Evolutionary conservation across 2,329 filamentous ascomycete species (phyloP).

Genomic region (Penicillium sp.): DNA sequence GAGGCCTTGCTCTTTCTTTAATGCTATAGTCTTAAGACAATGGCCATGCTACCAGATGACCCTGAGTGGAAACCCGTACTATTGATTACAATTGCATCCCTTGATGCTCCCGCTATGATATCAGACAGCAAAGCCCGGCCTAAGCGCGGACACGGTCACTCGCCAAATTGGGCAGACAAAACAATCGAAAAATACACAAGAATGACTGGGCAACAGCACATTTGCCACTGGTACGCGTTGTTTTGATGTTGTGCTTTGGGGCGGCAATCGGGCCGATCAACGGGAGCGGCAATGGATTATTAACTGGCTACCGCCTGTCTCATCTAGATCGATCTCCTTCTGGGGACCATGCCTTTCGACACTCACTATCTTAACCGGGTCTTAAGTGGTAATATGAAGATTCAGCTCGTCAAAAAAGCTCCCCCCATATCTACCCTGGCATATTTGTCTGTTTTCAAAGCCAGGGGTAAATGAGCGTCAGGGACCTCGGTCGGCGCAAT

Average conservation of each 20-base stretch:
- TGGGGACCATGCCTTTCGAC: not conserved
- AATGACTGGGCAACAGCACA: not conserved
- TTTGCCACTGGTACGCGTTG: not conserved
- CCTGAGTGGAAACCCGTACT: not conserved
- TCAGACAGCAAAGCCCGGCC: conserved; percentile 2
- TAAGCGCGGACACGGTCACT: not conserved
- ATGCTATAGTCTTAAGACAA: not conserved
- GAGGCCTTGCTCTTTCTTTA: not conserved
- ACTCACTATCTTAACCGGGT: not conserved
- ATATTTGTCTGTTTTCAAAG: not conserved
- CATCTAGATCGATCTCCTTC: not conserved
- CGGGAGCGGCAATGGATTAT: not conserved
- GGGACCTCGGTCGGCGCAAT: not conserved
- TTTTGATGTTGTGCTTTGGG: not conserved
- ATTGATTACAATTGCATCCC: conserved; percentile 3
- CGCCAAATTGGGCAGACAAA: not conserved
- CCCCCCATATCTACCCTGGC: not conserved
- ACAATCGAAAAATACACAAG: not conserved
- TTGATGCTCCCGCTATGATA: conserved; percentile 1
- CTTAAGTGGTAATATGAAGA: not conserved
- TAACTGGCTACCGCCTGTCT: not conserved
- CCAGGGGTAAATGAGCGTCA: not conserved
- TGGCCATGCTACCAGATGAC: not conserved
- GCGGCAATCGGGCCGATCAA: not conserved
- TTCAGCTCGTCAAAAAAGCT: not conserved